phyloP scores from a whole-genome alignment of 257 asterid species.

The Perilla frutescens region DNA sequence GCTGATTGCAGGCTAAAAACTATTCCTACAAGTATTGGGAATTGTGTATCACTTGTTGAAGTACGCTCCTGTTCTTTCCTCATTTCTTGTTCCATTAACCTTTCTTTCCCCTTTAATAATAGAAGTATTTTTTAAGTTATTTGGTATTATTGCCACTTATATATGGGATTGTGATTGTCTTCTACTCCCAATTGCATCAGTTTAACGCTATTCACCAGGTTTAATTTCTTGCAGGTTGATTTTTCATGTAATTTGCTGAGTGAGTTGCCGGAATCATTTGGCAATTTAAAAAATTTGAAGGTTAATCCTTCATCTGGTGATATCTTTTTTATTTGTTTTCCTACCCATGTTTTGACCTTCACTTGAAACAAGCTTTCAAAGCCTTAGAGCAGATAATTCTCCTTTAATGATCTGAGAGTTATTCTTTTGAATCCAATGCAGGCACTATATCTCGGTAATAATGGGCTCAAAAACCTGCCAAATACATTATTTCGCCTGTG shows the following conservation, averaged over 20 bases:
- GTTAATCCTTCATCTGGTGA: slow-evolving; percentile 40
- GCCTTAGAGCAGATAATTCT: slow-evolving; percentile 12
- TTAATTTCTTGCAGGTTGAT: slow-evolving; percentile 69
- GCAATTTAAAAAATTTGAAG: slow-evolving; percentile 65
- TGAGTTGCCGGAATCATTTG: slow-evolving; percentile 77
- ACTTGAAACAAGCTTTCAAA: slow-evolving; percentile 18
- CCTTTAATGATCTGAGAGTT: slow-evolving; percentile 13
- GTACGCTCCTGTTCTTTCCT: slow-evolving; percentile 45
- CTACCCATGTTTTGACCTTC: slow-evolving; percentile 9
- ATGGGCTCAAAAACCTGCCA: slow-evolving; percentile 80
- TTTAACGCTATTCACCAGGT: slow-evolving; percentile 25
- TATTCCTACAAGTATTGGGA: slow-evolving; percentile 71
- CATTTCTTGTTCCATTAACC: slow-evolving; percentile 11
- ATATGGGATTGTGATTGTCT: slow-evolving; percentile 17
- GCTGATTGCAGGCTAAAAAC: slow-evolving; percentile 62
- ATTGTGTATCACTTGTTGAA: slow-evolving; percentile 78
- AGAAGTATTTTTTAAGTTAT: not conserved
- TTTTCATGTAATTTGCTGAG: slow-evolving; percentile 76
- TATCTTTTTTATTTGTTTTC: not conserved
- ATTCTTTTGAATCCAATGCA: slow-evolving; percentile 39
- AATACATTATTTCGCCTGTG: slow-evolving; percentile 61
- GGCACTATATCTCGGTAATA: slow-evolving; percentile 77
- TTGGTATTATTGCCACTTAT: slow-evolving; percentile 22
- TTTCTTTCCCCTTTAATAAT: not conserved
- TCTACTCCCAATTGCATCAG: slow-evolving; percentile 25